A percentile compares a stretch with the other conserved stretches of the same genome.
These are phyloP conservation scores for Pseudogymnoascus sp. DNA, from an alignment of 2,329 filamentous ascomycete genomes.

Conservation along the genomic window DNA sequence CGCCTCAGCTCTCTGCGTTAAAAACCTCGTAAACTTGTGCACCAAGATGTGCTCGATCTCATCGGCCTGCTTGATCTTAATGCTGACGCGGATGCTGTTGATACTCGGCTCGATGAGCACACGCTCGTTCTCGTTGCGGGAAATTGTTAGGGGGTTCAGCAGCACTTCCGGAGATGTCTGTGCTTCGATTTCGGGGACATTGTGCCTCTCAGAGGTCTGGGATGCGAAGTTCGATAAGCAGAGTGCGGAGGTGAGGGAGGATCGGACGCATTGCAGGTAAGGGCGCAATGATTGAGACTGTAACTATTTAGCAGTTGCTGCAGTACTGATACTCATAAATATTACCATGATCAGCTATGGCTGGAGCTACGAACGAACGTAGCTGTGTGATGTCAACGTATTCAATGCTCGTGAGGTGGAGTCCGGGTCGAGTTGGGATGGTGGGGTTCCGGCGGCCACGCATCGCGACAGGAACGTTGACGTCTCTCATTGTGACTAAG, in stretches of 20 bases:
- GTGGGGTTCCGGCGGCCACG: slow-evolving; percentile 7
- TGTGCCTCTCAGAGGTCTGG: slow-evolving; percentile 92
- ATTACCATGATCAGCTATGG: slow-evolving; percentile 7
- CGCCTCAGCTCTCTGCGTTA: slow-evolving; percentile 90
- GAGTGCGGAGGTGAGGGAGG: slow-evolving; percentile 86
- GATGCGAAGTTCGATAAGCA: slow-evolving; percentile 96
- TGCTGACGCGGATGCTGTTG: slow-evolving; percentile 94
- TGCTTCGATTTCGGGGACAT: slow-evolving; percentile 95
- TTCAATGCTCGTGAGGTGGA: slow-evolving; percentile 6
- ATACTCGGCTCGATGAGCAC: slow-evolving; percentile 94
- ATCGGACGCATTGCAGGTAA: slow-evolving; percentile 93
- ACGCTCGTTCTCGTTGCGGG: slow-evolving; percentile 93
- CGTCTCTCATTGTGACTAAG: slow-evolving; percentile 8
- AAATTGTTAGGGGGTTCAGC: slow-evolving; percentile 80
- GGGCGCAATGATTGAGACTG: slow-evolving; percentile 94
- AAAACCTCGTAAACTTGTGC: slow-evolving; percentile 95
- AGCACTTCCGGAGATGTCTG: slow-evolving; percentile 88
- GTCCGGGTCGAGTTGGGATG: slow-evolving; percentile 8
- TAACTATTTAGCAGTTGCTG: background rate
- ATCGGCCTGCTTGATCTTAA: slow-evolving; percentile 98
- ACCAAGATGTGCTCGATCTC: slow-evolving; percentile 98
- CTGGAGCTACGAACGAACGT: slow-evolving; percentile 1
- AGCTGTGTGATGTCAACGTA: slow-evolving; percentile 9
- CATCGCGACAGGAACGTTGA: slow-evolving; percentile 9
- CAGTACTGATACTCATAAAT: background rate